These are phyloP conservation scores for Cercospora sesami DNA, from an alignment of 2,329 filamentous ascomycete species.

Conservation along the genomic window DNA sequence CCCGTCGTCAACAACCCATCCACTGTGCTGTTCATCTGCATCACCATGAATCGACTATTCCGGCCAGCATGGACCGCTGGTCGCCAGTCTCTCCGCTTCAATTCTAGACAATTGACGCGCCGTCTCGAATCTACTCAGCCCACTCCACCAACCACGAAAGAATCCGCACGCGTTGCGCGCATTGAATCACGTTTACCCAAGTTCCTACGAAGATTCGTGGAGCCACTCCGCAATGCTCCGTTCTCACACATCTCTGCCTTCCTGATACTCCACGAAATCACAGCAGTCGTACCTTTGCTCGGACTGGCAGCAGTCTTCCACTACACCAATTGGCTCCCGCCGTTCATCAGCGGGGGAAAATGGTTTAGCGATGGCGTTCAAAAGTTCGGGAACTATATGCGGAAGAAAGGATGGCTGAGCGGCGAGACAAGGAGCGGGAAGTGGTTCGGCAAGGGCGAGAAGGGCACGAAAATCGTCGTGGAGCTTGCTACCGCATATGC, in stretches of 20 bases:
- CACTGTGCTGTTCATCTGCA: not conserved
- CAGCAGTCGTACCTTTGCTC: conserved; percentile 77
- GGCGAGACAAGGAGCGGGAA: conserved; percentile 35
- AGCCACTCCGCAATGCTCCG: conserved; percentile 71
- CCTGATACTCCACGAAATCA: conserved; percentile 86
- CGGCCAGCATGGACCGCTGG: conserved; percentile 6
- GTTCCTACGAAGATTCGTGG: conserved; percentile 68
- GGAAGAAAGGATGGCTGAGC: conserved; percentile 77
- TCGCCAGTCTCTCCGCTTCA: not conserved
- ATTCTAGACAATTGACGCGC: not conserved
- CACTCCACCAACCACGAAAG: conserved; percentile 8
- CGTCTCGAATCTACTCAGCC: conserved; percentile 9
- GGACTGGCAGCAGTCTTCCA: conserved; percentile 77
- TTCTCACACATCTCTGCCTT: conserved; percentile 83
- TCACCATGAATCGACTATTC: conserved; percentile 11
- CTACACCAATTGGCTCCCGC: conserved; percentile 72
- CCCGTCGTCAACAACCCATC: not conserved
- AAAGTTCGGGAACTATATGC: conserved; percentile 75
- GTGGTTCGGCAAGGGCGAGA: conserved; percentile 44
- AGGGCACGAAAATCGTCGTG: conserved; percentile 57
- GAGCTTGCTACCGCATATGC: conserved; percentile 85
- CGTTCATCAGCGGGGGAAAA: conserved; percentile 53
- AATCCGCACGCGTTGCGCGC: conserved; percentile 37
- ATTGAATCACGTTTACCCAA: conserved; percentile 55
- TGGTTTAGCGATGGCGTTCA: conserved; percentile 64